Percentiles rank a stretch among this genome's conserved stretches.
These are phyloP conservation scores for Gracilaria vermiculophylla DNA, from an alignment of 23 red algal genomes.

Conservation along the genomic window DNA sequence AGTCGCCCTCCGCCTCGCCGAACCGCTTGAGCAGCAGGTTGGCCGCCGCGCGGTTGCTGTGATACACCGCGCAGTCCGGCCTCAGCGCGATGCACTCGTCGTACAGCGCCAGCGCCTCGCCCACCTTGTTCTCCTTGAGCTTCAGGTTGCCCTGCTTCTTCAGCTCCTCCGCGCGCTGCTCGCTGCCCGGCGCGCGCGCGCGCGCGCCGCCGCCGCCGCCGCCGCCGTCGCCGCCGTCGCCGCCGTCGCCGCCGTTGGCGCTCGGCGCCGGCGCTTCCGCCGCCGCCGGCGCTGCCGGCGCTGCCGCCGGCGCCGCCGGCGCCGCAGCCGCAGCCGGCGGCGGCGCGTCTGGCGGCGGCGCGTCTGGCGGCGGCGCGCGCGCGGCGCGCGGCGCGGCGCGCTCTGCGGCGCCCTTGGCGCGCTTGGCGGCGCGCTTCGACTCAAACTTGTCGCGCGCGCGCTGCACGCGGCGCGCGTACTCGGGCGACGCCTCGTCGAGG, in stretches of 20 bases:
- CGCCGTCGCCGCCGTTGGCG: no score
- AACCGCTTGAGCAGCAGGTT: conserved; percentile 52
- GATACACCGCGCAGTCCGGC: conserved; percentile 73
- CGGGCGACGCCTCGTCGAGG: conserved; percentile 49
- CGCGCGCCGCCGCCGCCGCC: no score
- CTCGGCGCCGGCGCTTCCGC: no score
- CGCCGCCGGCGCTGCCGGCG: no score
- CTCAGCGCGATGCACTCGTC: conserved; percentile 42
- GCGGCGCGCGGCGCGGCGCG: no score
- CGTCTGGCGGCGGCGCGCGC: no score
- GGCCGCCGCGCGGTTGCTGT: conserved; percentile 85
- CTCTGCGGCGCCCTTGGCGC: neutral
- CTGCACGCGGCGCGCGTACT: conserved; percentile 69
- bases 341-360: no score
- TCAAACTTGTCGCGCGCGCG: conserved; percentile 75
- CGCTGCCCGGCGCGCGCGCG: no score
- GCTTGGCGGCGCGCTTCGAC: conserved; percentile 38
- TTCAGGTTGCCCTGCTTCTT: conserved; percentile 72
- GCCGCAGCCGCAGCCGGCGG: neutral
- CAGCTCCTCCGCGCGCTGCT: conserved; percentile 39
- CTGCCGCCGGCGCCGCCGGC: neutral
- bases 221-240: no score
- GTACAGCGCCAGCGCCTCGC: conserved; percentile 53
- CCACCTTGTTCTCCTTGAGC: conserved; percentile 51
- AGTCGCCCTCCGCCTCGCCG: conserved; percentile 61